Percentiles rank a stretch among this genome's conserved stretches.
These are phyloP conservation scores for Calonectria pseudoreteaudii DNA, from an alignment of 2,329 filamentous ascomycete genomes.

Conservation along the genomic window DNA sequence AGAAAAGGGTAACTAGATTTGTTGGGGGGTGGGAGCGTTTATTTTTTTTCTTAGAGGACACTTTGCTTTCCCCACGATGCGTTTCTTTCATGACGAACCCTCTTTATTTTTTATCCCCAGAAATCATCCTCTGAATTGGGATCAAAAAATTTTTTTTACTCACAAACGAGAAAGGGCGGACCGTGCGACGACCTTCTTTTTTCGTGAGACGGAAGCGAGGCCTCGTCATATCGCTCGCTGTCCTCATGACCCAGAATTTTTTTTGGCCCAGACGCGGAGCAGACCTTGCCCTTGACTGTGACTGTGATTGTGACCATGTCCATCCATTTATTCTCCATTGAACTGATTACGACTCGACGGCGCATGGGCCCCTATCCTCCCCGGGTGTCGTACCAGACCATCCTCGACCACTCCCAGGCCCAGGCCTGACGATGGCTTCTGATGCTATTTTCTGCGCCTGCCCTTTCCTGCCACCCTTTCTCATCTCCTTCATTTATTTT, in stretches of 20 bases:
- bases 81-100: neutral
- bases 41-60: neutral
- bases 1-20: neutral
- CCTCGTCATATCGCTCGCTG: slow-evolving; percentile 1
- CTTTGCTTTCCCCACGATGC: neutral
- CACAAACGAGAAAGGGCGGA: neutral
- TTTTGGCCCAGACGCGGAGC: neutral
- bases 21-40: neutral
- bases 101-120: neutral
- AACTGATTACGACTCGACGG: slow-evolving; percentile 2
- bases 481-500: neutral
- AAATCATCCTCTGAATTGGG: neutral
- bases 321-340: slow-evolving; percentile 2
- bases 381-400: slow-evolving; percentile 24
- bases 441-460: neutral
- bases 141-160: neutral
- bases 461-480: neutral
- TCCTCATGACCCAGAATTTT: slow-evolving; percentile 15
- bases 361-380: slow-evolving; percentile 23
- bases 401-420: slow-evolving; percentile 8
- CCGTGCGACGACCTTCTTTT: slow-evolving; percentile 5
- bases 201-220: slow-evolving; percentile 10
- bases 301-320: slow-evolving; percentile 11
- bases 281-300: slow-evolving; percentile 12
- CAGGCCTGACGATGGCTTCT: slow-evolving; percentile 25